These are phyloP conservation scores for Posidonia australis DNA, from an alignment of 106 monocot species.

Conservation along the genomic window DNA sequence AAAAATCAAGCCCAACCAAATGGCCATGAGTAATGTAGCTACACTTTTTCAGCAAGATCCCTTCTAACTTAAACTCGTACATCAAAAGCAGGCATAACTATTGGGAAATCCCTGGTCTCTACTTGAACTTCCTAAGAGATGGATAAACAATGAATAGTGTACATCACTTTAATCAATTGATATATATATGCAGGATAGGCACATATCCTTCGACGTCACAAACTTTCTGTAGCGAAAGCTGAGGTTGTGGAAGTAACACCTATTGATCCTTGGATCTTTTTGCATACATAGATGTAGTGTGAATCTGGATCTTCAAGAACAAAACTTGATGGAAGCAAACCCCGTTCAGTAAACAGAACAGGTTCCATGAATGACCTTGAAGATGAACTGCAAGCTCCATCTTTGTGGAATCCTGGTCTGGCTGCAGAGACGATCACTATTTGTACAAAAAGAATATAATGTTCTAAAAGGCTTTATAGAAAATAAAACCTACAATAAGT, in stretches of 20 bases:
- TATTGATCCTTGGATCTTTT: slow-evolving; percentile 32
- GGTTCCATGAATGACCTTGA: slow-evolving; percentile 49
- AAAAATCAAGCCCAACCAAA: too few species aligned
- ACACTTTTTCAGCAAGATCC: too few species aligned
- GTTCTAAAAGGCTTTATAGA: neutral
- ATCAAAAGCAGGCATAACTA: too few species aligned
- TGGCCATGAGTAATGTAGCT: too few species aligned
- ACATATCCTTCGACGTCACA: slow-evolving; percentile 5
- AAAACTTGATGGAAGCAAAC: slow-evolving; percentile 53
- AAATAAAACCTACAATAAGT: too few species aligned
- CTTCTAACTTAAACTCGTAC: too few species aligned
- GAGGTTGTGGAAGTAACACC: slow-evolving; percentile 1
- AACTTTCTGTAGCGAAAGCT: neutral
- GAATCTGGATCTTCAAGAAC: slow-evolving; percentile 90
- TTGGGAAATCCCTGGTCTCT: too few species aligned
- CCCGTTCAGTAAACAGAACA: slow-evolving; percentile 60
- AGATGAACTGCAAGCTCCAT: slow-evolving; percentile 17
- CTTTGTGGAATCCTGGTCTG: slow-evolving; percentile 50
- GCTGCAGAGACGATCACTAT: slow-evolving; percentile 27
- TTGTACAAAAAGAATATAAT: neutral
- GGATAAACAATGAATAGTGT: too few species aligned
- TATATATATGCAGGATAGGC: too few species aligned
- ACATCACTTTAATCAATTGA: too few species aligned
- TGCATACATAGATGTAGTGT: slow-evolving; percentile 81
- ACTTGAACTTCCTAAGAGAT: too few species aligned